Evolutionary conservation across 495 filamentous ascomycete genomes (phyloP).

Genomic region (Xylaria acuta): DNA sequence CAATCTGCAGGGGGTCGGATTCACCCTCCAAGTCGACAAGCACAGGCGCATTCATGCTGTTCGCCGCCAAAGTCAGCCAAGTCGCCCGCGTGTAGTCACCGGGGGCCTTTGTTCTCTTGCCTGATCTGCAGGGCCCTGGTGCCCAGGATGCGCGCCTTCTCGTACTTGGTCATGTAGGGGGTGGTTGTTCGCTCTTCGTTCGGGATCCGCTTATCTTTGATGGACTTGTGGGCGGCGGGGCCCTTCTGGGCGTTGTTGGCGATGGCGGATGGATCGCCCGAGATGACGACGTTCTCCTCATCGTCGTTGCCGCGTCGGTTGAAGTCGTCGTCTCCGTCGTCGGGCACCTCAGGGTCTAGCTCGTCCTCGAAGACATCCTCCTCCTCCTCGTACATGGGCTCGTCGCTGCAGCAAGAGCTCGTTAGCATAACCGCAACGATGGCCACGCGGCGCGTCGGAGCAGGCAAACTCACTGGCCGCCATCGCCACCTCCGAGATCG

Average conservation of each 20-base stretch:
- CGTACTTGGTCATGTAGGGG: constrained; percentile 99
- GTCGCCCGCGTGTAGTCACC: neutral
- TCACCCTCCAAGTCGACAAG: constrained; percentile 96
- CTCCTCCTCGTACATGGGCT: constrained; percentile 62
- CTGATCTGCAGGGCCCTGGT: constrained; percentile 96
- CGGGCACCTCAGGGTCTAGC: constrained; percentile 64
- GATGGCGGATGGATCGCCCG: constrained; percentile 76
- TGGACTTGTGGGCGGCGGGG: constrained; percentile 53
- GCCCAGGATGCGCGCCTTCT: constrained; percentile 89
- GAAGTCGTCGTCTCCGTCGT: constrained; percentile 65
- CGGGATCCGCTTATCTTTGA: constrained; percentile 88
- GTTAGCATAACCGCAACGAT: constrained; percentile 23
- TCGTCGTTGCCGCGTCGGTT: constrained; percentile 50
- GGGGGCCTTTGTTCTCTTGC: constrained; percentile 53
- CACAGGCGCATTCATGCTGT: constrained; percentile 95
- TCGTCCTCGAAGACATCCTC: constrained; percentile 42
- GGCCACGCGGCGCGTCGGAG: constrained; percentile 15
- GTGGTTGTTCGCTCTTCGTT: constrained; percentile 90
- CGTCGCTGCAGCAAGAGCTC: constrained; percentile 45
- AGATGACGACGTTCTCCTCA: constrained; percentile 67
- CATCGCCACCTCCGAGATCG: constrained; percentile 61
- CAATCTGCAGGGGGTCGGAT: constrained; percentile 96
- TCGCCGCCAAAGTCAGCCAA: constrained; percentile 20
- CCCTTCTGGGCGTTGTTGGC: constrained; percentile 56
- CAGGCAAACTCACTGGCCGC: constrained; percentile 39